Evolutionary conservation across 2,329 filamentous ascomycete genomes (phyloP).

Genomic region (Fusarium sp.): DNA sequence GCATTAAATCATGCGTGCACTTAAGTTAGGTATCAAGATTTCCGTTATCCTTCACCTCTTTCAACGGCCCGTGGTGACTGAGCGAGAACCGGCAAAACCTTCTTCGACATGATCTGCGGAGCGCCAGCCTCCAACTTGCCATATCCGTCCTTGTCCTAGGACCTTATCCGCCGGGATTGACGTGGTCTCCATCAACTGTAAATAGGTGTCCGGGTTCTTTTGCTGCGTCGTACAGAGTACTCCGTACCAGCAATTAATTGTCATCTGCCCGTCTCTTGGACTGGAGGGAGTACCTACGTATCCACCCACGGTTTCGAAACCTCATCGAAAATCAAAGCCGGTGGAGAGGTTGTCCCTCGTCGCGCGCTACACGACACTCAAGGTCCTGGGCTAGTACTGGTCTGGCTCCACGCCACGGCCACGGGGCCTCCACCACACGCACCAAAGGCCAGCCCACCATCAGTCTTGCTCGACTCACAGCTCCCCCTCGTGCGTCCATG

Average conservation of each 20-base stretch:
- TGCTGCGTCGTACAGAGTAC: neutral
- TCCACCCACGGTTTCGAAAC: slow-evolving; percentile 39
- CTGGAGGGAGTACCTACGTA: slow-evolving; percentile 12
- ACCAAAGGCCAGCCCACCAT: slow-evolving; percentile 27
- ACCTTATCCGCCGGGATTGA: neutral
- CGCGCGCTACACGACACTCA: slow-evolving; percentile 39
- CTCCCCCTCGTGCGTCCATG: neutral
- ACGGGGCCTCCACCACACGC: slow-evolving; percentile 34
- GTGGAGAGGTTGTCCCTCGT: slow-evolving; percentile 29
- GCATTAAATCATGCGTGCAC: slow-evolving; percentile 16
- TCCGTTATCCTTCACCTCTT: slow-evolving; percentile 38
- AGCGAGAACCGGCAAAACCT: slow-evolving; percentile 25
- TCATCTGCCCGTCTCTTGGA: slow-evolving; percentile 1
- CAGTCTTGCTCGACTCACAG: slow-evolving; percentile 10
- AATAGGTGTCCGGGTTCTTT: neutral
- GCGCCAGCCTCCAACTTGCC: slow-evolving; percentile 6
- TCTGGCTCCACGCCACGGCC: slow-evolving; percentile 34
- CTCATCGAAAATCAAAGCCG: slow-evolving; percentile 14
- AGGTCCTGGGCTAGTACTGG: slow-evolving; percentile 17
- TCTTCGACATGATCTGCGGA: slow-evolving; percentile 33
- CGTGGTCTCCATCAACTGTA: neutral
- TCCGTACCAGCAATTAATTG: neutral
- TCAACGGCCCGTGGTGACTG: slow-evolving; percentile 30
- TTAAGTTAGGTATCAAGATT: slow-evolving; percentile 36
- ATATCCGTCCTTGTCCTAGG: slow-evolving; percentile 9